phyloP scores from a whole-genome alignment of 106 monocot species.

The Dendrobium catenatum region DNA sequence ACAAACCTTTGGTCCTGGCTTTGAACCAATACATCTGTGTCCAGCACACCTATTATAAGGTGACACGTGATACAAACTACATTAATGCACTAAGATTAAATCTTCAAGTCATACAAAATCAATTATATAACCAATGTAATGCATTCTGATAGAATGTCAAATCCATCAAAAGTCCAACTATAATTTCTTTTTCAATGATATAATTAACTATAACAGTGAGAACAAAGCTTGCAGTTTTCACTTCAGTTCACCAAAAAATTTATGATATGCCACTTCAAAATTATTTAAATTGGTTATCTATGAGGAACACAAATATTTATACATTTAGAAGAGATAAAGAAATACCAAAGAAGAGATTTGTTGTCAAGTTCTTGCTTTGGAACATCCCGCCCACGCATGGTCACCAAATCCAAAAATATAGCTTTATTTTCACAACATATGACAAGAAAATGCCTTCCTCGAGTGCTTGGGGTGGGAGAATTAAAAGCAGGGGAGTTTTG shows the following conservation, averaged over 20 bases:
- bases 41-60: background rate
- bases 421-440: conserved; percentile 99
- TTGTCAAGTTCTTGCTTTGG: conserved; percentile 98
- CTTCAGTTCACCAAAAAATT: background rate
- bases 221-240: background rate
- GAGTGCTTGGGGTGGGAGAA: conserved; percentile 76
- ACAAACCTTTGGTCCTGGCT: background rate
- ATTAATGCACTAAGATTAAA: background rate
- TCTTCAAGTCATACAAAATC: background rate
- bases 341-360: conserved; percentile 89
- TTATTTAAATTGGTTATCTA: background rate
- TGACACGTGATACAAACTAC: background rate
- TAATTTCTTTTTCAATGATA: background rate
- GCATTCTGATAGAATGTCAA: background rate
- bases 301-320: background rate
- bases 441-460: conserved; percentile 98
- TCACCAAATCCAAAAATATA: conserved; percentile 94
- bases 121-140: background rate
- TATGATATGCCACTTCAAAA: background rate
- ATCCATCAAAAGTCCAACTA: background rate
- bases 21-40: background rate
- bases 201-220: background rate
- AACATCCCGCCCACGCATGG: conserved; percentile 96
- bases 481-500: conserved; percentile 68
- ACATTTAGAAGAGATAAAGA: background rate